These are phyloP conservation scores for Gaultheria prostrata DNA, from an alignment of 148 eudicot species.

Conservation along the genomic window DNA sequence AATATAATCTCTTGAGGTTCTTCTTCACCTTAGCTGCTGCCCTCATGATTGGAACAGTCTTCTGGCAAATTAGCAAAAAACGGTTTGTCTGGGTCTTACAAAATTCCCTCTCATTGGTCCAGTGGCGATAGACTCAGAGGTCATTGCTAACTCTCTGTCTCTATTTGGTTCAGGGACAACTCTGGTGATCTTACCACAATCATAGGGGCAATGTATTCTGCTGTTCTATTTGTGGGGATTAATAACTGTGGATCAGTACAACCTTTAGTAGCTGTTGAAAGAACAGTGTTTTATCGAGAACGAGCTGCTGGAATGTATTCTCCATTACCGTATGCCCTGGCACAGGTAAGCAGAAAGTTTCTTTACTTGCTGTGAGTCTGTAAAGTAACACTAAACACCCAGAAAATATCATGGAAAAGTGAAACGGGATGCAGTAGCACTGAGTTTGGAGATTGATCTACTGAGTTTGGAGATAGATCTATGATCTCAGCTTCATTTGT, in stretches of 20 bases:
- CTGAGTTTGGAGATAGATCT: not conserved
- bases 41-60: slow-evolving; percentile 43
- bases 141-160: not conserved
- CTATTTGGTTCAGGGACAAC: slow-evolving; percentile 33
- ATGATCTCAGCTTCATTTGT: not conserved
- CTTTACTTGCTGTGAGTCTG: not conserved
- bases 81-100: slow-evolving; percentile 5
- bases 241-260: slow-evolving; percentile 75
- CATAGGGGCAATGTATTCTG: slow-evolving; percentile 83
- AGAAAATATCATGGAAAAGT: not conserved
- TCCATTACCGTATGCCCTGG: slow-evolving; percentile 81
- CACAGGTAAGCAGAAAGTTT: slow-evolving; percentile 46
- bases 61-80: slow-evolving; percentile 42
- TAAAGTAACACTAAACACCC: not conserved
- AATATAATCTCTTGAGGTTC: slow-evolving; percentile 43
- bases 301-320: slow-evolving; percentile 94
- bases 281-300: slow-evolving; percentile 83
- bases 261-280: slow-evolving; percentile 69
- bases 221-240: slow-evolving; percentile 71
- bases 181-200: slow-evolving; percentile 52
- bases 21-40: slow-evolving; percentile 35
- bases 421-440: not conserved
- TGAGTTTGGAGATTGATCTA: not conserved
- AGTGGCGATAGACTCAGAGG: not conserved
- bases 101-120: not conserved